These are phyloP conservation scores for Gamarada debralockiae DNA, from an alignment of 495 filamentous ascomycete genomes.

Conservation along the genomic window DNA sequence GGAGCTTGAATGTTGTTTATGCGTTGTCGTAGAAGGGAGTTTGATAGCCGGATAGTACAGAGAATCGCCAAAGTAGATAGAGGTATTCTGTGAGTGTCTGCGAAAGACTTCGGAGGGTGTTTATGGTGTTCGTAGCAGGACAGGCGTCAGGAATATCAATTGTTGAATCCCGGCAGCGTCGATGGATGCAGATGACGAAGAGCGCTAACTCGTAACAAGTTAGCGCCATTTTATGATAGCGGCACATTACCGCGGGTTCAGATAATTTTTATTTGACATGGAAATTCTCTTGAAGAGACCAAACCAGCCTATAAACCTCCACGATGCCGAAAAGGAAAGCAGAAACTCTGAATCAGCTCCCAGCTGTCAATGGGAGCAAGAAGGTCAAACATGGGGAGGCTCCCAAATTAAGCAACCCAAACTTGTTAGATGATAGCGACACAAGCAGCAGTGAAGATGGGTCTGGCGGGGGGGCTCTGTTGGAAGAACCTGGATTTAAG, in stretches of 20 bases:
- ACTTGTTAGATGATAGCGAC: conserved; percentile 34
- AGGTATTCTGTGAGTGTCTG: too few relatives aligned
- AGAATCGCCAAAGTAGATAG: too few relatives aligned
- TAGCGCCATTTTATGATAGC: neutral
- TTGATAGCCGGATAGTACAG: too few relatives aligned
- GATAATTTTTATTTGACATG: neutral
- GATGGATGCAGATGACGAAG: neutral
- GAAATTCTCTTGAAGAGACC: neutral
- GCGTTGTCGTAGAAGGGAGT: too few relatives aligned
- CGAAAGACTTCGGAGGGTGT: too few relatives aligned
- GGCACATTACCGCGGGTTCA: neutral
- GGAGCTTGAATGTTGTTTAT: neutral
- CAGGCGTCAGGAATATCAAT: too few relatives aligned
- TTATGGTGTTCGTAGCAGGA: too few relatives aligned
- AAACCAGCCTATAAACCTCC: conserved; percentile 5
- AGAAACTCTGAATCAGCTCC: conserved; percentile 11
- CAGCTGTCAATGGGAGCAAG: conserved; percentile 14
- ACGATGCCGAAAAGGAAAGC: conserved; percentile 27
- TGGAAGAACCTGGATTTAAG: conserved; percentile 55
- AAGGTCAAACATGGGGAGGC: conserved; percentile 19
- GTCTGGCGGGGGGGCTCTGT: conserved; percentile 48
- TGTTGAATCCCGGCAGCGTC: too few relatives aligned
- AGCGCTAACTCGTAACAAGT: neutral
- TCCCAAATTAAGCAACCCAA: conserved; percentile 1
- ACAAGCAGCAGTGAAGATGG: conserved; percentile 46